These are phyloP conservation scores for Microbotryomycetes sp. DNA, from an alignment of 1,284 basidiomycete species.

Conservation along the genomic window DNA sequence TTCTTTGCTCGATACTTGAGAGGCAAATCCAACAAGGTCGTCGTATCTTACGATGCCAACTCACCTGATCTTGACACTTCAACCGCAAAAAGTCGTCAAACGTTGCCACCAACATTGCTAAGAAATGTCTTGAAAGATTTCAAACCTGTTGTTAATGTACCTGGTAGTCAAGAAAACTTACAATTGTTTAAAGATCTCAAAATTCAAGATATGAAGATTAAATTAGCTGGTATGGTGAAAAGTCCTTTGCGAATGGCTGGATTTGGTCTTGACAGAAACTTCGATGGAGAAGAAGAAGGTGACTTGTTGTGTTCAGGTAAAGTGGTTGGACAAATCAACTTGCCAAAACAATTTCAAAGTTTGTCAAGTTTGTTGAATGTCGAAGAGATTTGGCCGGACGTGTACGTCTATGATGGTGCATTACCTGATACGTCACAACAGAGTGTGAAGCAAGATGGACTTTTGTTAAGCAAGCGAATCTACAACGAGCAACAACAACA, in stretches of 20 bases:
- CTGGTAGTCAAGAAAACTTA: slow-evolving; percentile 13
- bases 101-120: slow-evolving; percentile 23
- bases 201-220: slow-evolving; percentile 35
- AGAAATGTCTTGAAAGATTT: slow-evolving; percentile 8
- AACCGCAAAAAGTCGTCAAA: background rate
- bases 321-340: slow-evolving; percentile 32
- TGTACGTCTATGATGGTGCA: slow-evolving; percentile 37
- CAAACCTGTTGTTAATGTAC: slow-evolving; percentile 9
- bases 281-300: slow-evolving; percentile 10
- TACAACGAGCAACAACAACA: background rate
- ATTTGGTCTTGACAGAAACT: slow-evolving; percentile 5
- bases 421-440: slow-evolving; percentile 6
- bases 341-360: slow-evolving; percentile 24
- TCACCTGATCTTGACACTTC: slow-evolving; percentile 14
- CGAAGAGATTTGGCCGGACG: slow-evolving; percentile 33
- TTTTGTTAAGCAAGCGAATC: too few relatives aligned
- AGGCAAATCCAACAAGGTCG: slow-evolving; percentile 28
- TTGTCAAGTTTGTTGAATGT: slow-evolving; percentile 29
- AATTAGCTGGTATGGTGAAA: background rate
- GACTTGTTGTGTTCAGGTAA: slow-evolving; percentile 31
- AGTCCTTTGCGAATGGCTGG: background rate
- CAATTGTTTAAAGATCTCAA: slow-evolving; percentile 34
- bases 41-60: slow-evolving; percentile 25
- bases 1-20: slow-evolving; percentile 34
- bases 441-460: too few relatives aligned